Evolutionary conservation across 768 basidiomycete genomes (phyloP), one percentile per base, ranked within the genome.

Genomic region (Termitomyces sp.): DNA sequence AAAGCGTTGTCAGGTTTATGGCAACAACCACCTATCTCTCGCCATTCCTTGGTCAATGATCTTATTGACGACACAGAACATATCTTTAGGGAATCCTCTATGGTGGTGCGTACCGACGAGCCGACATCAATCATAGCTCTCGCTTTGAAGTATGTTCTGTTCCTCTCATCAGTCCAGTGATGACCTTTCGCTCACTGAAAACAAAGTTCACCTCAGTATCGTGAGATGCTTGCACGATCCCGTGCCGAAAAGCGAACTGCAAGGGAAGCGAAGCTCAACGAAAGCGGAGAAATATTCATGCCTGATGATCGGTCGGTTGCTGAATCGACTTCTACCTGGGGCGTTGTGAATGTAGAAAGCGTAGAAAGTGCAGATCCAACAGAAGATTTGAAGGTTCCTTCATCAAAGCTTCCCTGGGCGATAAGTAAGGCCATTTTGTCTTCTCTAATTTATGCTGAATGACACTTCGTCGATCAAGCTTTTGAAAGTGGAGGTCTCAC

Each of bases 51-150:
- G 61, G 84, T 87, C 65, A 87, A 88, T 11, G 87, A 91, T 65
- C 81, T 83, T 4, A 80, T 87, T 70, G 79, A 80, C 60, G 88
- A 92, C 67, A 87, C 87, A 1, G 95, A 98, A 65, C 94, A 98
- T 67, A 88, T 98, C 49, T 98, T 97, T 74, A 81, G 92, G 38
- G 95, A 96, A 66, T 94, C 92, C 16, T 87, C 89, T 2, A 95
- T 98, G 84, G 87, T 98, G 52, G 89, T 99, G 20, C 83, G 96
- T 20, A 94, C 94, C 20, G 94, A 98, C 69, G 97, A 99, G 67
- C 97, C 96, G 2, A 97, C 95, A 0, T 98, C 96, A 18, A 97
- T 98, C 66, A 94, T 98, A 62, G 95, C 97, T 7, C 85, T 98
- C 56, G 92, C 94, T 5, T 73, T 99, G 50, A 92, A 89, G 92